phyloP scores from a whole-genome alignment of 2,329 filamentous ascomycete species.

The Colletotrichum magnum region DNA sequence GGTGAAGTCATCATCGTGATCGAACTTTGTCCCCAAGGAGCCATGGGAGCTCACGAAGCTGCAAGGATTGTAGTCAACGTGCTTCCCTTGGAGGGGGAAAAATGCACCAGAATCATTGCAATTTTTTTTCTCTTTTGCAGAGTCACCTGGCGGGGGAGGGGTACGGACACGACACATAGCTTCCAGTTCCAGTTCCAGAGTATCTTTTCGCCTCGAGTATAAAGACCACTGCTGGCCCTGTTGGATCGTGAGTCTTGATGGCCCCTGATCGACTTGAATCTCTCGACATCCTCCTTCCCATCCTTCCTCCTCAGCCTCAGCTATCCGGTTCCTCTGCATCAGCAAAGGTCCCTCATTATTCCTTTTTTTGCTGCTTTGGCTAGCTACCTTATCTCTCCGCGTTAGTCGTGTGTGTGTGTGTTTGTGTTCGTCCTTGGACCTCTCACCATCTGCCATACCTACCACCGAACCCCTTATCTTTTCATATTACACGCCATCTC shows the following conservation, averaged over 20 bases:
- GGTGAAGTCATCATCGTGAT: constrained; percentile 44
- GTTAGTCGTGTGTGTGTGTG: no score
- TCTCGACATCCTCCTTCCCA: not conserved
- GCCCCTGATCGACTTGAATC: constrained; percentile 24
- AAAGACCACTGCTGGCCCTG: constrained; percentile 27
- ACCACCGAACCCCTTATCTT: not conserved
- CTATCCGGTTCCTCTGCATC: constrained; percentile 4
- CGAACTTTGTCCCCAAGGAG: constrained; percentile 17
- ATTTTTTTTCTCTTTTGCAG: constrained; percentile 6
- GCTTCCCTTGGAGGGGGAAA: constrained; percentile 27
- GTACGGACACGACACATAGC: not conserved
- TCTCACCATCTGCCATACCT: constrained; percentile 1
- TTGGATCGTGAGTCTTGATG: constrained; percentile 28
- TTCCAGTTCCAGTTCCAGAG: no score
- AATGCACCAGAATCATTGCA: constrained; percentile 16
- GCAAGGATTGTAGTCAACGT: constrained; percentile 37
- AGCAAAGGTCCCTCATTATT: constrained; percentile 4
- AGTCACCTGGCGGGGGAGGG: constrained; percentile 33
- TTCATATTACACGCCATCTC: constrained; percentile 3
- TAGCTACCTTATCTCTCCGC: not conserved
- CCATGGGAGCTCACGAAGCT: constrained; percentile 31
- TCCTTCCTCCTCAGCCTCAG: constrained; percentile 12
- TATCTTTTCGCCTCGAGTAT: constrained; percentile 19
- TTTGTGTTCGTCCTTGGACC: constrained; percentile 2
- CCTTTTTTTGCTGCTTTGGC: constrained; percentile 8